Percentiles rank a stretch among this genome's conserved stretches.
phyloP scores from a whole-genome alignment of 2,329 filamentous ascomycete species.

The Fonsecaea multimorphosa region DNA sequence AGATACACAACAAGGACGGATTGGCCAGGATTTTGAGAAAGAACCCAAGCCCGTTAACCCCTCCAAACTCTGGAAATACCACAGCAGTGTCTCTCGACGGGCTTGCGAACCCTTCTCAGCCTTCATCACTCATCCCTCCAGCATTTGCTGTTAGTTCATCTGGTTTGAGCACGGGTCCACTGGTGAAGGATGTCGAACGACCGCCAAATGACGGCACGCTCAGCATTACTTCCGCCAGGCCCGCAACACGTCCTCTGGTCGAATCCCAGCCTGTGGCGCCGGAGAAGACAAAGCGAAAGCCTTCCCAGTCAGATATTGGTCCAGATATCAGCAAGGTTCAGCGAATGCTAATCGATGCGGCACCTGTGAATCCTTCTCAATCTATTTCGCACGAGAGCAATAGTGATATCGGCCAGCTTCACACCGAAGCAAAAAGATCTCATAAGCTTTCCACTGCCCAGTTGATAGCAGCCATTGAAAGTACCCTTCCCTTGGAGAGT shows the following conservation, averaged over 20 bases:
- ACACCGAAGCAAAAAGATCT: slow-evolving; percentile 1
- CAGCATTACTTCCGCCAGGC: background rate
- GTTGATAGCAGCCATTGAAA: background rate
- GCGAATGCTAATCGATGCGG: background rate
- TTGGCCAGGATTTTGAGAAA: slow-evolving; percentile 13
- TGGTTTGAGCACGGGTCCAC: background rate
- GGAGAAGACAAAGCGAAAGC: slow-evolving; percentile 17
- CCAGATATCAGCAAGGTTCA: slow-evolving; percentile 10
- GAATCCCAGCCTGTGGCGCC: background rate
- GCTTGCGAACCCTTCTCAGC: background rate
- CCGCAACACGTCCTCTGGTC: background rate
- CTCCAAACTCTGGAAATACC: background rate
- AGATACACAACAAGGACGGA: slow-evolving; percentile 20
- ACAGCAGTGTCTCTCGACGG: slow-evolving; percentile 1
- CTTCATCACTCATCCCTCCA: background rate
- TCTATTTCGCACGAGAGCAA: background rate
- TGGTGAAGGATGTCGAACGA: background rate
- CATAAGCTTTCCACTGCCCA: background rate
- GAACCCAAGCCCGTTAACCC: background rate
- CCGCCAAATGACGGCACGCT: background rate
- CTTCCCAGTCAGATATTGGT: slow-evolving; percentile 21
- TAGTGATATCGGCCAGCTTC: background rate
- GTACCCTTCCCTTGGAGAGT: background rate
- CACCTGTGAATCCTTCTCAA: background rate
- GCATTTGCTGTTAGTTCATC: background rate